A percentile compares a stretch with the other conserved stretches of the same genome.
Conservation (phyloP, 2,329 filamentous ascomycete genomes). For the Stagonosporopsis rhizophila region DNA sequence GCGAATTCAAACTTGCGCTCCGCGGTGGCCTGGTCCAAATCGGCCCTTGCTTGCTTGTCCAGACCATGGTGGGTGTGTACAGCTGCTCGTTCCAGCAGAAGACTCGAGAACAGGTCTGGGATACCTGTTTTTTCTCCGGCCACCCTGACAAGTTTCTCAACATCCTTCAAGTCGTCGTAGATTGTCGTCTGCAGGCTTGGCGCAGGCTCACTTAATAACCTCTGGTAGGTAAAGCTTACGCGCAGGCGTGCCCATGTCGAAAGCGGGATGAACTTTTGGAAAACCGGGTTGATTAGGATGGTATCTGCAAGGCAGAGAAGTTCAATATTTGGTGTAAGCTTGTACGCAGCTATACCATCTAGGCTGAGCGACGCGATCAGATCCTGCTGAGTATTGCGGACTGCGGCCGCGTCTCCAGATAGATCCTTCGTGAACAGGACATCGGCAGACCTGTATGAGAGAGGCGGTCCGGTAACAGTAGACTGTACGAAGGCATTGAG, state of each 20-base stretch:
- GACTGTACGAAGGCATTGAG: constrained; percentile 83
- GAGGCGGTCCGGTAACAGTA: constrained; percentile 85
- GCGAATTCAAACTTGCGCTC: constrained; percentile 79
- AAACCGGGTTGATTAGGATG: constrained; percentile 58
- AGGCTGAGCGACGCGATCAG: constrained; percentile 74
- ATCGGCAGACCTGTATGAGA: constrained; percentile 64
- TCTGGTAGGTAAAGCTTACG: constrained; percentile 75
- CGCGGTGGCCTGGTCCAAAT: constrained; percentile 71
- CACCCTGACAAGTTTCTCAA: constrained; percentile 56
- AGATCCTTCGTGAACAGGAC: constrained; percentile 59
- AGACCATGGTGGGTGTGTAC: constrained; percentile 85
- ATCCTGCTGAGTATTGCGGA: constrained; percentile 55
- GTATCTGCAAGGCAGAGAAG: constrained; percentile 79
- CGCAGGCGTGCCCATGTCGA: constrained; percentile 72
- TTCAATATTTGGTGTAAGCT: constrained; percentile 82
- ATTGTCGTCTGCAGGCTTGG: constrained; percentile 66
- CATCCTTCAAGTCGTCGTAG: constrained; percentile 64
- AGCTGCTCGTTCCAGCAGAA: constrained; percentile 81
- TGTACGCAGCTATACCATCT: constrained; percentile 87
- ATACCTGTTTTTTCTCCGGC: constrained; percentile 29
- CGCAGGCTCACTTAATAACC: constrained; percentile 69
- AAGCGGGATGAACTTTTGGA: constrained; percentile 54
- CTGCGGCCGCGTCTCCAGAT: constrained; percentile 41
- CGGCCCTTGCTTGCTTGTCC: constrained; percentile 75
- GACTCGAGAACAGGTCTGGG: constrained; percentile 61